Evolutionary conservation across 768 basidiomycete genomes (phyloP), one percentile per base, ranked within the genome.

Genomic region (Tylopilus cervinicoccineus): DNA sequence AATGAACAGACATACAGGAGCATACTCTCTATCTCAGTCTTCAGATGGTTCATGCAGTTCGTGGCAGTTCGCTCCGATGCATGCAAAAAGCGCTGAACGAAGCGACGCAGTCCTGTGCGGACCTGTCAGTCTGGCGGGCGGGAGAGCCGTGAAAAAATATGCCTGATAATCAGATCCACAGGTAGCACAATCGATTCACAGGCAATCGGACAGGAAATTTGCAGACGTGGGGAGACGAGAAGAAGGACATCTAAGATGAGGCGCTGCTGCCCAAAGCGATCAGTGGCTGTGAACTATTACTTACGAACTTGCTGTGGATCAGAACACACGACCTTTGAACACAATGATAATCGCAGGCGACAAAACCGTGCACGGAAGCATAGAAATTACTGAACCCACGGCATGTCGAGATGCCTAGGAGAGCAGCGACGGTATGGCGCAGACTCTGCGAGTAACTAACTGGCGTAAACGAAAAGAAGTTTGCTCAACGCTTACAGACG

Each of bases 241-340:
- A 62, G 52, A 17, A 53, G 40, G 43, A 49, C 57, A 54, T 46
- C 50, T 28, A 6, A 53, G 49, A 55, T 37, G 31, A 47, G 53
- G 24, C 43, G 29, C 33, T 52, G 50, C n/a, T n/a, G 23, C 34
- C 50, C 31, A 38, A 32, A 16, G 28, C 31, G 55, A 63, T 59
- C 43, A 27, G 60, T 64, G 64, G 64, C 66, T 57, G 54, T 57
- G 45, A 10, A 14, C 12, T n/a, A 28, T 28, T 16, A 13, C 14
- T n/a, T n/a, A n/a, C n/a, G n/a, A n/a, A n/a, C 11, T 28, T 28
- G 27, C 27, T 28, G 27, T 28, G 27, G 27, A 28, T 28, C 6
- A 5, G 27, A 28, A n/a, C n/a, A n/a, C n/a, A n/a, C n/a, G n/a
- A n/a, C n/a, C n/a, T n/a, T n/a, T n/a, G n/a, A n/a, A n/a, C n/a